These are phyloP conservation scores for Quercus bicolor DNA, from an alignment of 306 rosid species.

Conservation along the genomic window DNA sequence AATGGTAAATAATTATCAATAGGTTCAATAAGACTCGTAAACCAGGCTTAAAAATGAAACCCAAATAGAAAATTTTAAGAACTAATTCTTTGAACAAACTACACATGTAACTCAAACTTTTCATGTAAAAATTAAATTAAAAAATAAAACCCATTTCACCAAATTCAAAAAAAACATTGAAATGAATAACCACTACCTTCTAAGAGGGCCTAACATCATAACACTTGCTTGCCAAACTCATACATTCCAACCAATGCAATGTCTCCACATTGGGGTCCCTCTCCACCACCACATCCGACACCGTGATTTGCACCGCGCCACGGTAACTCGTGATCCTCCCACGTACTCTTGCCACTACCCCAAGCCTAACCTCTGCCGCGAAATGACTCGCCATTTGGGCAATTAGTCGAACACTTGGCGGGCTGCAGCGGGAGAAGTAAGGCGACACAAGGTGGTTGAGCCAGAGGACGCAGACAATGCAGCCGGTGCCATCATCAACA, in stretches of 20 bases:
- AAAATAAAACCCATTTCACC: neutral
- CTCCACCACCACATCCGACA: constrained; percentile 62
- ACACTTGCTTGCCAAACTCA: constrained; percentile 59
- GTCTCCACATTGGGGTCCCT: constrained; percentile 72
- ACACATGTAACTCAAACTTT: no score
- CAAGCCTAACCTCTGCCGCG: constrained; percentile 34
- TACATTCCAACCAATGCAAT: constrained; percentile 68
- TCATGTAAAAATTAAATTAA: no score
- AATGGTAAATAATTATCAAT: no score
- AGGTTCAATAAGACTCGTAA: neutral
- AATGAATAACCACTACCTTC: neutral
- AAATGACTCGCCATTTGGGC: constrained; percentile 34
- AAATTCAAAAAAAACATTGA: neutral
- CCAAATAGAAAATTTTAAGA: neutral
- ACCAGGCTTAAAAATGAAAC: neutral
- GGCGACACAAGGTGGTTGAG: constrained; percentile 63
- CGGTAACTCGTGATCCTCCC: constrained; percentile 47
- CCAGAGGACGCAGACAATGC: constrained; percentile 73
- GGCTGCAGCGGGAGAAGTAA: constrained; percentile 42
- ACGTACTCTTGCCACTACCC: constrained; percentile 61
- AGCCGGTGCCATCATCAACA: constrained; percentile 69
- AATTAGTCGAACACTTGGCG: constrained; percentile 38
- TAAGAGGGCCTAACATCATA: constrained; percentile 31
- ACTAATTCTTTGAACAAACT: neutral
- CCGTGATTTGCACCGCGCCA: constrained; percentile 64